phyloP scores from a whole-genome alignment of 2,329 filamentous ascomycete genomes.

The Aspergillus arachidicola region DNA sequence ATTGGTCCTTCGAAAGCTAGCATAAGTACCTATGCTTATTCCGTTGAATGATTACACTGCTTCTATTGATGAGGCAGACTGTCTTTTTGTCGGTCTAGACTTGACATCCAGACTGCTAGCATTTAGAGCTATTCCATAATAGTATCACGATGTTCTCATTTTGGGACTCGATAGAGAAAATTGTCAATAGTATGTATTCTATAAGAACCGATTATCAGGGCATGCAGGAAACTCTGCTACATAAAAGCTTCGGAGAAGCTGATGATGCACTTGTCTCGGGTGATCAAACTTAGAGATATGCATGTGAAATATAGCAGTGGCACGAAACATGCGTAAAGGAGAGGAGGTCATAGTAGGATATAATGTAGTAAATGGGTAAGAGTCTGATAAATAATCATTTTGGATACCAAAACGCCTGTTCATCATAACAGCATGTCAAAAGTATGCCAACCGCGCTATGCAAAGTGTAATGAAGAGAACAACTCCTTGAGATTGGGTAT shows the following conservation, averaged over 20 bases:
- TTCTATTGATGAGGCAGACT: background rate
- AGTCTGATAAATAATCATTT: slow-evolving; percentile 18
- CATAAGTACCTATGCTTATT: background rate
- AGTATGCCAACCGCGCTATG: slow-evolving; percentile 44
- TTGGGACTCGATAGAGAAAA: background rate
- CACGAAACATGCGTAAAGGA: slow-evolving; percentile 12
- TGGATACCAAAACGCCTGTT: slow-evolving; percentile 37
- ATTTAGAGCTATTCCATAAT: background rate
- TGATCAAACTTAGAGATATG: slow-evolving; percentile 15
- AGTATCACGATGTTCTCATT: background rate
- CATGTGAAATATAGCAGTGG: slow-evolving; percentile 9
- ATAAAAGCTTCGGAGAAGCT: background rate
- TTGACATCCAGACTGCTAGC: background rate
- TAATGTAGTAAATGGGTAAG: slow-evolving; percentile 14
- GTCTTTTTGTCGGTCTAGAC: background rate
- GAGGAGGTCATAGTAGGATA: slow-evolving; percentile 8
- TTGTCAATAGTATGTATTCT: background rate
- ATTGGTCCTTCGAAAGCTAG: background rate
- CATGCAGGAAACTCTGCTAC: background rate
- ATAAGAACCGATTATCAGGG: background rate
- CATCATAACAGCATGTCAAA: slow-evolving; percentile 36
- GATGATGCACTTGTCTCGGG: background rate
- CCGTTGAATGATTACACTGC: background rate
- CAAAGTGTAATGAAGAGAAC: slow-evolving; percentile 32
- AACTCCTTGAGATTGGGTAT: slow-evolving; percentile 42